Base-by-base conservation (phyloP, 192 early-diverging fungal genomes). In the Coemansia sp. region DNA sequence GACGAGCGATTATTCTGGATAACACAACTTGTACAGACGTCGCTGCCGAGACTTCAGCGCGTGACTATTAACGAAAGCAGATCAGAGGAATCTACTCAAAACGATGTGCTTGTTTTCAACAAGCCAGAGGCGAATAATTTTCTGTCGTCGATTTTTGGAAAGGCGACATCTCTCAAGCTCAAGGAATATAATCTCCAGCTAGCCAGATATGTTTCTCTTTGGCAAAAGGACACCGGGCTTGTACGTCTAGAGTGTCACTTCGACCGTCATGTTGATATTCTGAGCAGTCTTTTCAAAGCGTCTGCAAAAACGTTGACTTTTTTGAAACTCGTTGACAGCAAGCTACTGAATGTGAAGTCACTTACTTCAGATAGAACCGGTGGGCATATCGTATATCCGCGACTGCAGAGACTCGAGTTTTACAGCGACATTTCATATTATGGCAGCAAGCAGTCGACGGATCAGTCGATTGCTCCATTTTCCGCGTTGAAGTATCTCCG, bases 401-500 rank as follows among this genome's bases (percentile, higher is more conserved):
- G 25, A 48, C 25, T 48, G 13, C 22, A 22, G 13, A 48, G 2
- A 14, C 47, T 48, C 19, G 47, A 48, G 3, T 4, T 48, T 48
- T 3, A 27, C 7, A 48, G 9, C 6, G 3, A 48, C 13, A 25
- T 3, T 6, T 20, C 25, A 23, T 11, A n/a, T 11, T 4, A 5
- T 27, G 5, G 25, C 7, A 40, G 37, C 33, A 34, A 34, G 9
- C 33, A 6, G 5, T 34, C 9, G 9, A 34, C 14, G 6, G 47
- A 48, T 22, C 19, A 48, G 3, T 45, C 34, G 5, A 48, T 33
- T n/a, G 61, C 56, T 17, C 70, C 64, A 17, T 72, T 72, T 28
- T 64, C 70, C 4, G 34, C 31, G 30, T 47, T 72, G 13, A 34
- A 58, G 11, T 50, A 55, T 30, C 70, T 72, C 6, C 50, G 23